A percentile compares a stretch with the other conserved stretches of the same genome.
phyloP scores from a whole-genome alignment of 1,284 basidiomycete species.

The Tremellales sp. region DNA sequence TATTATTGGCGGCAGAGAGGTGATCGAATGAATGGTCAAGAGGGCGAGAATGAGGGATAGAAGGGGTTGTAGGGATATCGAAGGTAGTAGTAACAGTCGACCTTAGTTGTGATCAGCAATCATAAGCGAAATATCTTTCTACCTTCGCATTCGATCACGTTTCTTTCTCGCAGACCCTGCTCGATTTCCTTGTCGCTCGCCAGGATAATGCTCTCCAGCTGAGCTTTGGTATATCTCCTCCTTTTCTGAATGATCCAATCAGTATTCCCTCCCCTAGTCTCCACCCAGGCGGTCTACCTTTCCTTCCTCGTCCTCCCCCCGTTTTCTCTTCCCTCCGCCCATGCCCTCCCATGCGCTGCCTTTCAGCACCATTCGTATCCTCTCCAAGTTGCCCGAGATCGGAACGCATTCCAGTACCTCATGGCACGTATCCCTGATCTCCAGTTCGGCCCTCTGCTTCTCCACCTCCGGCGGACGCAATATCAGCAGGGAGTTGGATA shows the following conservation, averaged over 20 bases:
- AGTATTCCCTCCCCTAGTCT: slow-evolving; percentile 18
- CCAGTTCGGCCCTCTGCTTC: slow-evolving; percentile 20
- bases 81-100: slow-evolving; percentile 54
- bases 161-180: slow-evolving; percentile 60
- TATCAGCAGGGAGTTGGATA: slow-evolving; percentile 80
- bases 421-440: slow-evolving; percentile 53
- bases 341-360: slow-evolving; percentile 61
- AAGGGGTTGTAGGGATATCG: slow-evolving; percentile 61
- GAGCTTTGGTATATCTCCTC: slow-evolving; percentile 56
- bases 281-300: slow-evolving; percentile 12
- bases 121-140: slow-evolving; percentile 1
- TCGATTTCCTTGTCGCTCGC: slow-evolving; percentile 70
- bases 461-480: slow-evolving; percentile 54
- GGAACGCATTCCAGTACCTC: slow-evolving; percentile 74
- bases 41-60: slow-evolving; percentile 68
- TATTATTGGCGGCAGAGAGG: slow-evolving; percentile 47
- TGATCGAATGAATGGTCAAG: slow-evolving; percentile 46
- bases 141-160: slow-evolving; percentile 70
- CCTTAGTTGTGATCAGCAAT: slow-evolving; percentile 13
- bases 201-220: slow-evolving; percentile 64
- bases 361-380: slow-evolving; percentile 59
- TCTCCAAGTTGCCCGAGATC: slow-evolving; percentile 66
- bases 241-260: slow-evolving; percentile 22
- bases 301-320: slow-evolving; percentile 43
- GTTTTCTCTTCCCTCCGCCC: slow-evolving; percentile 51